phyloP scores from a whole-genome alignment of 148 eudicot genomes.

The Cornus florida region DNA sequence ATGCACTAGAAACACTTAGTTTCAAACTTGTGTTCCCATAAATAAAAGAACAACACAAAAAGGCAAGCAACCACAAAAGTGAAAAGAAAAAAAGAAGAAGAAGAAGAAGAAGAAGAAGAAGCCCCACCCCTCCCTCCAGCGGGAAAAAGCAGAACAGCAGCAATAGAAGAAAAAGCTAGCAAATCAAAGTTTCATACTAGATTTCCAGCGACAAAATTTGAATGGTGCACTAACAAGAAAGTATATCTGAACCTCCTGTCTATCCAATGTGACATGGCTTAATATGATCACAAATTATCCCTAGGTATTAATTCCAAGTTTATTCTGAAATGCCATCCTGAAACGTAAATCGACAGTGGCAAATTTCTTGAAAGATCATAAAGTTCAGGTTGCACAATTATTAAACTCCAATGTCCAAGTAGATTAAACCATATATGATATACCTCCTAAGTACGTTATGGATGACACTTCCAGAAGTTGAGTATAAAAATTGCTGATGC shows the following conservation, averaged over 20 bases:
- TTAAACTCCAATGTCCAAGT: background rate
- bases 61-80: no score
- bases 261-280: background rate
- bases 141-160: background rate
- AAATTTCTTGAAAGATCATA: background rate
- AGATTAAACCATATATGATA: background rate
- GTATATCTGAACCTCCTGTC: background rate
- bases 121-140: no score
- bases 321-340: background rate
- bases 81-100: no score
- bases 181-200: background rate
- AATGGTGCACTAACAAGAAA: background rate
- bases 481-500: background rate
- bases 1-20: no score
- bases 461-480: background rate
- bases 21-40: background rate
- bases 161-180: background rate
- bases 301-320: background rate
- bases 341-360: background rate
- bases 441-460: background rate
- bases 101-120: no score
- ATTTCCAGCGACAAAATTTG: background rate
- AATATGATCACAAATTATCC: background rate
- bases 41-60: no score
- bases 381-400: background rate